Base-by-base conservation (phyloP, 2,329 filamentous ascomycete species). In the Didymella exigua region DNA sequence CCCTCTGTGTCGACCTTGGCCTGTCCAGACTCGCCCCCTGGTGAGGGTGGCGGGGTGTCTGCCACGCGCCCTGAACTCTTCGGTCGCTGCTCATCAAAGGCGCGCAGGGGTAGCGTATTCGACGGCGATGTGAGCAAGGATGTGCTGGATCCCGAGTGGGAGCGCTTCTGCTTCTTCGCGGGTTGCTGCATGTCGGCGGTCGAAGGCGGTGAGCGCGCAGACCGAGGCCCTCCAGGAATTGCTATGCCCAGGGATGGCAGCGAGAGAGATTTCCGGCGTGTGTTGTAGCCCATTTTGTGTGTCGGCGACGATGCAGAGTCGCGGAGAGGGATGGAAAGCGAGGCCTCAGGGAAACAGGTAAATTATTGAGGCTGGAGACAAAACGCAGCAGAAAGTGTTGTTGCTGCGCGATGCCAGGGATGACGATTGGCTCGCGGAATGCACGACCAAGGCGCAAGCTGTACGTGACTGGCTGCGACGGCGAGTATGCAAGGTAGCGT, bases 261-360 rank as follows among this genome's bases (percentile, higher is more conserved):
- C 60, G 93, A 97, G 65, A 99, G 82, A 72, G 92, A 96, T 82
- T 98, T 98, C 77, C 93, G 89, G 78, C 93, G 90, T 66, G 93
- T 98, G 78, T 97, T 96, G 83, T 97, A 97, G 73, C 89, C 89
- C 91, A 96, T 96, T 70, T 67, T 79, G 57, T 30, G 48, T 51
- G 36, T 38, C 36, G 3, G 41, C 29, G 46, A 34, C 29, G 41
- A 46, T 55, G 46, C 19, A 43, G 50, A n/a, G 26, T 51, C 41
- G 58, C 54, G 54, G 52, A 48, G 31, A 51, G 29, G 38, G 47
- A 26, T 43, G 47, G 36, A 44, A 41, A 41, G 49, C 41, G 55
- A 49, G 27, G 45, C 13, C 37, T 48, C 18, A 31, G 48, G 55
- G 41, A 56, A 49, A 51, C 60, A 51, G 38, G 63, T 38, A 33